Conservation (phyloP, 306 rosid species). For the Coriaria nepalensis region DNA sequence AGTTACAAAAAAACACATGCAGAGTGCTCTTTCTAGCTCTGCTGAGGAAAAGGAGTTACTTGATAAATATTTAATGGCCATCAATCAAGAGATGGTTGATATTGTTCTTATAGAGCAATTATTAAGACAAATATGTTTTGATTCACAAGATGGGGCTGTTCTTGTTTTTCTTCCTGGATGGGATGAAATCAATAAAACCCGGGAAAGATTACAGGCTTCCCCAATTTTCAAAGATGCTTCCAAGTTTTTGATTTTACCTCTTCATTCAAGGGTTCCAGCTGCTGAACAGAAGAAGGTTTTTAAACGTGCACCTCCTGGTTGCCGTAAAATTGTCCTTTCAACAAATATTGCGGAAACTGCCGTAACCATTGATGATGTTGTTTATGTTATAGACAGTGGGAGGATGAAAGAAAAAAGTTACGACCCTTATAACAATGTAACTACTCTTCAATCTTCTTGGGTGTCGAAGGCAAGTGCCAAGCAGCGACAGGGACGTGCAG, state of each 20-base stretch:
- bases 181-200: slow-evolving; percentile 80
- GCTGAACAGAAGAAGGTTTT: slow-evolving; percentile 74
- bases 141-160: slow-evolving; percentile 76
- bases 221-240: slow-evolving; percentile 43
- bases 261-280: slow-evolving; percentile 84
- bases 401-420: slow-evolving; percentile 86
- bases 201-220: slow-evolving; percentile 41
- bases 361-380: slow-evolving; percentile 86
- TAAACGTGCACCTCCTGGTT: slow-evolving; percentile 39
- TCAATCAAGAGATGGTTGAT: slow-evolving; percentile 60
- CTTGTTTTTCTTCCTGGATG: slow-evolving; percentile 96
- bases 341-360: slow-evolving; percentile 97
- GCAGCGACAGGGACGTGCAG: slow-evolving; percentile 96
- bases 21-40: slow-evolving; percentile 33
- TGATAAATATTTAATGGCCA: slow-evolving; percentile 40
- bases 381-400: slow-evolving; percentile 83
- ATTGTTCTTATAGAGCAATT: slow-evolving; percentile 55
- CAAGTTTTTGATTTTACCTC: slow-evolving; percentile 38
- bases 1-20: slow-evolving; percentile 40
- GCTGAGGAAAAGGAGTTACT: slow-evolving; percentile 30
- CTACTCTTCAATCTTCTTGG: slow-evolving; percentile 94
- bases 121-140: slow-evolving; percentile 55
- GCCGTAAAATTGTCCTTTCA: slow-evolving; percentile 87
- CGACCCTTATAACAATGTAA: slow-evolving; percentile 75
- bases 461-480: slow-evolving; percentile 90